A percentile compares a stretch with the other conserved stretches of the same genome.
These are phyloP conservation scores for Calonectria pteridis DNA, from an alignment of 2,329 filamentous ascomycete genomes.

Conservation along the genomic window DNA sequence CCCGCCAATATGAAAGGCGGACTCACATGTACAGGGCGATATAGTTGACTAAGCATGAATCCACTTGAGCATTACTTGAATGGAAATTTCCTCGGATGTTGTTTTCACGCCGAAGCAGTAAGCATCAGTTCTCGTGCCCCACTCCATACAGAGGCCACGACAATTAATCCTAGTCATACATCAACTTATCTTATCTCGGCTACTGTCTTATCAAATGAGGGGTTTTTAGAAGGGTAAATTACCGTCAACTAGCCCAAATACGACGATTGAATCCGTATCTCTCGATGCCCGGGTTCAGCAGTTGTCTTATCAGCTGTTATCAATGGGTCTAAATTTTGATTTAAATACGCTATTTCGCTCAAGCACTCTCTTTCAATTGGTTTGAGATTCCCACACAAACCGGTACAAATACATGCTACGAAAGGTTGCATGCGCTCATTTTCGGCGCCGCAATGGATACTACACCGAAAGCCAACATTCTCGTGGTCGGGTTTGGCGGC, in stretches of 20 bases:
- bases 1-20: too few species aligned
- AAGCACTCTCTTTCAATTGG: too few species aligned
- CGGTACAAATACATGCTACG: too few species aligned
- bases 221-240: neutral
- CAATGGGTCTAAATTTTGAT: neutral
- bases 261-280: neutral
- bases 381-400: too few species aligned
- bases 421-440: neutral
- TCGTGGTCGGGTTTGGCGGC: neutral
- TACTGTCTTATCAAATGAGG: neutral
- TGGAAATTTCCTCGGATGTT: neutral
- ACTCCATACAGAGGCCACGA: neutral
- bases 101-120: neutral
- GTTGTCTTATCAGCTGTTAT: neutral
- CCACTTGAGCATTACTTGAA: neutral
- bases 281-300: neutral
- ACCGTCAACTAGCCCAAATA: neutral
- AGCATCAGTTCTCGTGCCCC: neutral
- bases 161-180: neutral
- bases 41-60: neutral
- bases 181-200: neutral
- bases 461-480: neutral
- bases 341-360: neutral
- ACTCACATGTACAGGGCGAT: too few species aligned
- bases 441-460: neutral